phyloP scores from a whole-genome alignment of 2,329 filamentous ascomycete genomes.

The Botrytis fabae region DNA sequence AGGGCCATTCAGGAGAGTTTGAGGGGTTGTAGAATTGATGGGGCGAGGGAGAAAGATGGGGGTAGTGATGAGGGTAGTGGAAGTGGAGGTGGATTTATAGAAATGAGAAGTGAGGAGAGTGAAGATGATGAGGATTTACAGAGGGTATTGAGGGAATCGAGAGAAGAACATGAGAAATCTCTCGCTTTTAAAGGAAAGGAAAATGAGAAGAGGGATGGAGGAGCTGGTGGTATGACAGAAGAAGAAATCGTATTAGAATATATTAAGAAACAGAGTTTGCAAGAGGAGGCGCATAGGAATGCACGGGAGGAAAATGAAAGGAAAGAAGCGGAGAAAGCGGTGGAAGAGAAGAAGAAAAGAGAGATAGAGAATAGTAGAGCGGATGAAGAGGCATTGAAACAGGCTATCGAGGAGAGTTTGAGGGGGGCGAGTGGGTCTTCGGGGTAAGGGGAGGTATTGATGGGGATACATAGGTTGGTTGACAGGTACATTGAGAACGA shows the following conservation, averaged over 20 bases:
- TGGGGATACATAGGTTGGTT: not conserved
- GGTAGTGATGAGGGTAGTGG: conserved; percentile 19
- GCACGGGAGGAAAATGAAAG: conserved; percentile 22
- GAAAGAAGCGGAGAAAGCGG: not conserved
- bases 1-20: conserved; percentile 57
- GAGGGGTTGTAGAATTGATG: conserved; percentile 25
- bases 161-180: conserved; percentile 31
- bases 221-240: conserved; percentile 48
- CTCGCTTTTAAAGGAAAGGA: not conserved
- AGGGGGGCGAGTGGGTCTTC: conserved; percentile 37
- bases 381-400: conserved; percentile 57
- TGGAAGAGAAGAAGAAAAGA: conserved; percentile 18
- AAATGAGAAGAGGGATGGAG: not conserved
- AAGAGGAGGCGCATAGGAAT: conserved; percentile 58
- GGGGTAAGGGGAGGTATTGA: not conserved
- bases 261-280: conserved; percentile 72
- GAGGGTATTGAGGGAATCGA: conserved; percentile 33
- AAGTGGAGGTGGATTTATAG: conserved; percentile 16
- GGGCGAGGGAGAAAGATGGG: not conserved
- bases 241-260: conserved; percentile 76
- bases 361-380: conserved; percentile 40
- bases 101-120: conserved; percentile 1
- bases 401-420: conserved; percentile 58
- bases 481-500: too few species aligned
- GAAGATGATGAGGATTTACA: conserved; percentile 36